A percentile compares a stretch with the other conserved stretches of the same genome.
Evolutionary conservation across 345 rosid genomes (phyloP).

Genomic region (Brassica napus): DNA sequence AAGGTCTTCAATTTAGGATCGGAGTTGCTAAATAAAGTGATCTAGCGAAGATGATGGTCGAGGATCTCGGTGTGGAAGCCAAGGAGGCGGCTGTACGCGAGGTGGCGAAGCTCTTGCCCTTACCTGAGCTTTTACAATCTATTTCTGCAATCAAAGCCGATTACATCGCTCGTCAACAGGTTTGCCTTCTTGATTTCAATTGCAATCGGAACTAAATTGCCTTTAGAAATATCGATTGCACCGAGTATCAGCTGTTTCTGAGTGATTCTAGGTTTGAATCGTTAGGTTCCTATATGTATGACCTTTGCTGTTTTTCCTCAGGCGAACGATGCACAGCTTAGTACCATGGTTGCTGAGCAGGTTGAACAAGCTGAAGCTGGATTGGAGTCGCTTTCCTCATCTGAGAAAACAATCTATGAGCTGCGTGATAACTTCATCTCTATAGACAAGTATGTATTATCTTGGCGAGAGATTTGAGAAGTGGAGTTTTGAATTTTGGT

Average conservation of each 20-base stretch:
- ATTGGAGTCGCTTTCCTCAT: constrained; percentile 65
- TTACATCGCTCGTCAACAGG: constrained; percentile 97
- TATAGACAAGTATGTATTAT: constrained; percentile 68
- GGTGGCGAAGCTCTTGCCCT: constrained; percentile 90
- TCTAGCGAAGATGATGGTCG: constrained; percentile 65
- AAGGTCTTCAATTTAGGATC: constrained; percentile 29
- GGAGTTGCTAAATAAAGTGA: constrained; percentile 5
- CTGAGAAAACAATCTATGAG: constrained; percentile 67
- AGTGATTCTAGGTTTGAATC: constrained; percentile 11
- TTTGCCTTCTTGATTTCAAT: constrained; percentile 69
- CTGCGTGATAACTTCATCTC: constrained; percentile 81
- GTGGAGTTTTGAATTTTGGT: constrained; percentile 10
- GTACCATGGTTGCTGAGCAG: constrained; percentile 99
- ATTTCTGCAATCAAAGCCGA: constrained; percentile 87
- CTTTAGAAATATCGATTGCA: not conserved
- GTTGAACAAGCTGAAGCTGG: constrained; percentile 94
- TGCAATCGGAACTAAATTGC: not conserved
- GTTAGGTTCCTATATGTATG: no score
- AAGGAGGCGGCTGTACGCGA: constrained; percentile 97
- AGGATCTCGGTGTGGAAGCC: constrained; percentile 98
- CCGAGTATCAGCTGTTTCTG: not conserved
- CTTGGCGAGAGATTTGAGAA: constrained; percentile 1
- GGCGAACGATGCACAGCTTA: constrained; percentile 99
- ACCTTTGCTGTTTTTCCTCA: constrained; percentile 32
- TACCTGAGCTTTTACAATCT: constrained; percentile 84